A percentile compares a stretch with the other conserved stretches of the same genome.
Conservation (phyloP, 2,329 filamentous ascomycete genomes). For the Zymoseptoria tritici region DNA sequence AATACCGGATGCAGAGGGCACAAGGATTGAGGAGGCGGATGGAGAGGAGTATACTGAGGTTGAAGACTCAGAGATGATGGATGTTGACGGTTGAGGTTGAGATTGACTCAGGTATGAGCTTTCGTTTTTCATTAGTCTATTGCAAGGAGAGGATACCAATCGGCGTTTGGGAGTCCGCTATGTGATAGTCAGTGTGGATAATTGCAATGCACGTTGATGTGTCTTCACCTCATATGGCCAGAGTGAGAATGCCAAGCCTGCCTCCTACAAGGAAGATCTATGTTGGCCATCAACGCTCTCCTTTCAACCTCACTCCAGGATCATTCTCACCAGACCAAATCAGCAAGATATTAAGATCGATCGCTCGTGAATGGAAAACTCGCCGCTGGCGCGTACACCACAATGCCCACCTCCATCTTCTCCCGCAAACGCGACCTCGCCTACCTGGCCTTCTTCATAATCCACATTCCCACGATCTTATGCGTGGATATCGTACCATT, state of each 20-base stretch:
- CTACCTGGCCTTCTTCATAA: neutral
- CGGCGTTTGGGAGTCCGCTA: neutral
- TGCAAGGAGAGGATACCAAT: neutral
- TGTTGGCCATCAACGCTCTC: neutral
- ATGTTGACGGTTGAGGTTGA: slow-evolving; percentile 11
- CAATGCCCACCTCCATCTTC: neutral
- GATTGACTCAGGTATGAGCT: neutral
- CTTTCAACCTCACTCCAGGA: neutral
- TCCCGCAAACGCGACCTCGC: neutral
- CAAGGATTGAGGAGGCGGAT: slow-evolving; percentile 21
- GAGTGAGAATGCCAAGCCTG: neutral
- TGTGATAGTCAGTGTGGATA: neutral
- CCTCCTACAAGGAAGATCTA: neutral
- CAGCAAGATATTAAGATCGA: too few relatives aligned
- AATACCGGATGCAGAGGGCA: slow-evolving; percentile 31
- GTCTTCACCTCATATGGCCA: neutral
- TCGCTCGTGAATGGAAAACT: too few relatives aligned
- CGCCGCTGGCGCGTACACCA: too few relatives aligned
- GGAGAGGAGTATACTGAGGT: slow-evolving; percentile 19
- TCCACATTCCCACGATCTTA: neutral
- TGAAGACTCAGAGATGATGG: slow-evolving; percentile 17
- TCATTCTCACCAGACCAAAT: too few relatives aligned
- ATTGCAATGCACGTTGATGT: neutral
- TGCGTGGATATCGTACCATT: neutral
- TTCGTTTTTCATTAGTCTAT: neutral